Evolutionary conservation across 1,139 yeast species (phyloP).

Genomic region (Tardiomyces digboiensis): DNA sequence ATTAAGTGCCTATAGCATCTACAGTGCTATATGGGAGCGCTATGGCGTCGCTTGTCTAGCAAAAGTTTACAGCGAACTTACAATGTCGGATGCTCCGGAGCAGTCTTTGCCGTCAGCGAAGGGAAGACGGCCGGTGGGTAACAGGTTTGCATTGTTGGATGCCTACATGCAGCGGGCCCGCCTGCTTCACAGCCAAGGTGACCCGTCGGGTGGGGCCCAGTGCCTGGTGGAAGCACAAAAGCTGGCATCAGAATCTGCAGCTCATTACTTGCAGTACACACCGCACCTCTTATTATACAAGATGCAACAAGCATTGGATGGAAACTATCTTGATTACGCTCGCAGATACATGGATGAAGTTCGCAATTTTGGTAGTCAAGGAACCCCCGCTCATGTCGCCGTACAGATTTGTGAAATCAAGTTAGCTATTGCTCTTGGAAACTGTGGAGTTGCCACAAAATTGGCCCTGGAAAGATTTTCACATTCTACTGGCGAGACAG

Average conservation of each 20-base stretch:
- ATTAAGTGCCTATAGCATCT: constrained; percentile 18
- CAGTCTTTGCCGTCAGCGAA: not conserved
- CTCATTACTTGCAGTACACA: not conserved
- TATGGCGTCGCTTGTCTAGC: constrained; percentile 16
- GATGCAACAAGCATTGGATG: not conserved
- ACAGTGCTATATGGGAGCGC: constrained; percentile 20
- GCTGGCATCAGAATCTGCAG: not conserved
- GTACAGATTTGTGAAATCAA: constrained; percentile 7
- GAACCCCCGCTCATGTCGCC: not conserved
- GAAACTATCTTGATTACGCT: not conserved
- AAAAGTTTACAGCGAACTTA: constrained; percentile 6
- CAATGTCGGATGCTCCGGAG: not conserved
- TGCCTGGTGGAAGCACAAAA: not conserved
- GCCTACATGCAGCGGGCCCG: not conserved
- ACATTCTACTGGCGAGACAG: constrained; percentile 3
- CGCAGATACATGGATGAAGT: not conserved
- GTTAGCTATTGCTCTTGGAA: constrained; percentile 12
- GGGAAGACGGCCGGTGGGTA: too few species aligned
- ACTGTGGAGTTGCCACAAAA: constrained; percentile 9
- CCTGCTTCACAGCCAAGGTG: not conserved
- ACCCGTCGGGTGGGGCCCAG: not conserved
- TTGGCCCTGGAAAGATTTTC: constrained; percentile 4
- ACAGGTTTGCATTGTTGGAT: not conserved
- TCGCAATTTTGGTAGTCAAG: not conserved
- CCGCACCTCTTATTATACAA: not conserved